Base-by-base conservation (phyloP, 495 filamentous ascomycete genomes). In the Bathelium albidoporum region DNA sequence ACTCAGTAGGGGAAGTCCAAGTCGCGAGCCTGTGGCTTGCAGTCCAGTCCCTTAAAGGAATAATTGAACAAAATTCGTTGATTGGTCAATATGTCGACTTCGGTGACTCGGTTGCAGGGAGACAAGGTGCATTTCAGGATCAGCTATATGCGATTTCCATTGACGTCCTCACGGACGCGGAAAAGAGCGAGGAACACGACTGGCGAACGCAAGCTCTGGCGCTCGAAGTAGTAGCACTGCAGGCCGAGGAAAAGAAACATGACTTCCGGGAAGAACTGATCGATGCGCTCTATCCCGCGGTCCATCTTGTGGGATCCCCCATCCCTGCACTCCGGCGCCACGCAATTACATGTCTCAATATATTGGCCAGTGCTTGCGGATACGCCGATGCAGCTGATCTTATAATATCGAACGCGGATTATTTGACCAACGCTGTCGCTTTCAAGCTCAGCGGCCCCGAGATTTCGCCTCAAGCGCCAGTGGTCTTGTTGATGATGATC, bases 401-500 rank as follows among this genome's bases (percentile, higher is more conserved):
- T 65, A 85, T 99, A 53, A 81, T 97, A 55, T 86, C 90, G 32
- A 99, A 99, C 66, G 91, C 88, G 28, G 94, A 99, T 73, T 99
- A 99, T 72, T 87, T 99, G 75, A 87, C 96, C 58, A 97, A 97
- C 71, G 89, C 93, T 0, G 85, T 97, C 5, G 89, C 88, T 0
- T 76, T 97, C 26, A 90, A 93, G 63, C 80, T 99, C 31, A 96
- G 95, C 66, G 90, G 85, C 0, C 90, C 95, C 69, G 90, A 97
- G 60, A 84, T 97, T 61, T 93, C 90, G 0, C 93, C 93, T 1
- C 87, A 95, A 62, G 90, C 91, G 11, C 91, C 92, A 18, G 87
- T 90, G 67, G 95, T 97, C 0, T 77, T 99, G 16, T 80, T 88
- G 11, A 97, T 99, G 91, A 94, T 99, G 89, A 81, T 97, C 61